Evolutionary conservation across 345 rosid genomes (phyloP), one percentile per base, ranked within the genome.

Genomic region (Salix suchowensis): DNA sequence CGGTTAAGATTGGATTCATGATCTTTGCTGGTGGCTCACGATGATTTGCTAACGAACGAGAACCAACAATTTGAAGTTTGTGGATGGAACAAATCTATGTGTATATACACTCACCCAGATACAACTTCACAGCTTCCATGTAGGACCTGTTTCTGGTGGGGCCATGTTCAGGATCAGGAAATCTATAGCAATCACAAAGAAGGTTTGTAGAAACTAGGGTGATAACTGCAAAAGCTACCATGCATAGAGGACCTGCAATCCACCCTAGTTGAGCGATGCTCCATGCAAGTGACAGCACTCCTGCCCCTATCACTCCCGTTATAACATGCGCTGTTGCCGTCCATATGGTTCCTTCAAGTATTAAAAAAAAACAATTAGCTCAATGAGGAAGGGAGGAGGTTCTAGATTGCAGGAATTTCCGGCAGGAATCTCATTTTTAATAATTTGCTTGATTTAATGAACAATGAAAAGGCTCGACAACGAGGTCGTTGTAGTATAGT

Each of bases 401-500:
- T 10, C 1, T 1, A 3, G 13, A 40, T 40, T 2, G 13, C 4
- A 2, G 5, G 16, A 44, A 44, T 44, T n/a, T n/a, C n/a, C n/a
- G n/a, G 13, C 4, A 2, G 5, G 16, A 44, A 44, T 44, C 16
- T 44, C 15, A 3, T 44, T 44, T 44, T 12, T 34, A 30, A 30
- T 30, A 34, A 34, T 4, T 34, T 34, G 0, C 6, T 34, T 5
- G 6, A 34, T 34, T 34, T 0, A 0, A 0, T 34, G 6, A 4
- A 34, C 6, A 5, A 5, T 34, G 37, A 34, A 1, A 10, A 0
- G 0, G 0, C 2, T 8, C 1, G 0, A 0, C 4, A 2, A 2
- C 24, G 2, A 54, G 9, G 93, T 91, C 87, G 96, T 91, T 89
- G 96, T 92, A 92, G 91, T 92, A 89, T 91, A 86, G 94, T 93